A percentile compares a stretch with the other conserved stretches of the same genome.
These are phyloP conservation scores for Candida ficus DNA, from an alignment of 805 yeast species.

Conservation along the genomic window DNA sequence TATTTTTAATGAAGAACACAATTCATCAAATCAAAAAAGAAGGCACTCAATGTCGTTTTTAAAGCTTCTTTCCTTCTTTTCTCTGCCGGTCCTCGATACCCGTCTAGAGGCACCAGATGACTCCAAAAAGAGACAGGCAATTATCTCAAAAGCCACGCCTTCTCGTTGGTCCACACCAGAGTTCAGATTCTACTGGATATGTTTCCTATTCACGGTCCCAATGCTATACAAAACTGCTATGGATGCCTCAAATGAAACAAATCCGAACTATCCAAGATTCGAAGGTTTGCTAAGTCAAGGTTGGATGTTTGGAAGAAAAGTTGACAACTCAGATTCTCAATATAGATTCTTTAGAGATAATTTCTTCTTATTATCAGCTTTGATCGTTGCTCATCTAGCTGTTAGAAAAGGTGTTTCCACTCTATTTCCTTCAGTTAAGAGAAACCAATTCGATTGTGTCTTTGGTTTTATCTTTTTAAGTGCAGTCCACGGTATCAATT, in stretches of 20 bases:
- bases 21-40: background rate
- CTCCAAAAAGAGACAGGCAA: conserved; percentile 22
- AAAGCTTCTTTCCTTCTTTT: conserved; percentile 23
- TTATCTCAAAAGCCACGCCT: conserved; percentile 10
- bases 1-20: too few relatives aligned
- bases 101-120: conserved; percentile 33
- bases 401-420: conserved; percentile 36
- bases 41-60: conserved; percentile 3
- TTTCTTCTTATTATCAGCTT: conserved; percentile 52
- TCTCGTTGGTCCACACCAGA: conserved; percentile 77
- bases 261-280: conserved; percentile 65
- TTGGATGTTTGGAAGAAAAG: conserved; percentile 87
- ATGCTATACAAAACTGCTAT: conserved; percentile 76
- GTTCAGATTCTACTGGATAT: conserved; percentile 60
- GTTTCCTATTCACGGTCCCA: conserved; percentile 71
- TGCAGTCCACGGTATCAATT: conserved; percentile 78
- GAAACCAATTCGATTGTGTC: conserved; percentile 62
- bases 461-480: conserved; percentile 67
- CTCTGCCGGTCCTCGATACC: conserved; percentile 37
- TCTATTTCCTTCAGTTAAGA: conserved; percentile 25
- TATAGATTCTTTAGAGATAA: conserved; percentile 85
- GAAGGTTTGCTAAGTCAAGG: conserved; percentile 65
- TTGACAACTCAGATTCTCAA: conserved; percentile 89
- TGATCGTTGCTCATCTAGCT: conserved; percentile 49
- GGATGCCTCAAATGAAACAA: conserved; percentile 70